A percentile compares a stretch with the other conserved stretches of the same genome.
Evolutionary conservation across 169 alveolate genomes (phyloP).

Genomic region (Plasmodium inui): DNA sequence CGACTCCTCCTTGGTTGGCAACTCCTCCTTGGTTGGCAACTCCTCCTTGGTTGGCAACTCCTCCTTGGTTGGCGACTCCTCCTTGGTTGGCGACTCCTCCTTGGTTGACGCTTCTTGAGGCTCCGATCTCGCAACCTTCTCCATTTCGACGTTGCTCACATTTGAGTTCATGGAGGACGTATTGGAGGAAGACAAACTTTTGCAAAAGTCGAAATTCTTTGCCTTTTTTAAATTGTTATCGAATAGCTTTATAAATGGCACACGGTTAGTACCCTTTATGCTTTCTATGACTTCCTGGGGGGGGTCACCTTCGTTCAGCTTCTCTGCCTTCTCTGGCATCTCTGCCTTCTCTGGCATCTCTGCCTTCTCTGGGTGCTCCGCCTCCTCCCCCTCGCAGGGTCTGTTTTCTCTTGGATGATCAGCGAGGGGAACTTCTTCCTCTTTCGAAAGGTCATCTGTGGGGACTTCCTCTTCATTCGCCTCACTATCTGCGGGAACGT

Average conservation of each 20-base stretch:
- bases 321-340: no score
- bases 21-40: not conserved
- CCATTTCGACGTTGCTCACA: not conserved
- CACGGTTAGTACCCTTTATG: not conserved
- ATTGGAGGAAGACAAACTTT: constrained; percentile 42
- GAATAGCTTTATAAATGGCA: constrained; percentile 36
- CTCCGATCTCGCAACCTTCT: not conserved
- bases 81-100: not conserved
- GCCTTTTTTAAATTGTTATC: constrained; percentile 6
- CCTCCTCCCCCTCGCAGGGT: not conserved
- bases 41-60: not conserved
- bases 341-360: no score
- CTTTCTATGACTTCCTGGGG: not conserved
- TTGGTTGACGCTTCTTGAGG: not conserved
- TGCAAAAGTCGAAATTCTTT: constrained; percentile 48
- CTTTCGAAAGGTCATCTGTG: not conserved
- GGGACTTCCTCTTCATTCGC: not conserved
- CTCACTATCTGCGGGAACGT: not conserved
- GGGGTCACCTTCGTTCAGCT: not conserved
- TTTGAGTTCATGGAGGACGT: constrained; percentile 30
- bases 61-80: not conserved
- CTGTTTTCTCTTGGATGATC: not conserved
- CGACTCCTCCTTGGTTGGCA: not conserved
- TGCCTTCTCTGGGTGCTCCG: not conserved
- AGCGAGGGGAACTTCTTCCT: not conserved